Evolutionary conservation across 2,329 filamentous ascomycete genomes (phyloP), one percentile per base, ranked within the genome.

Genomic region (Colletotrichum ledebouriae): DNA sequence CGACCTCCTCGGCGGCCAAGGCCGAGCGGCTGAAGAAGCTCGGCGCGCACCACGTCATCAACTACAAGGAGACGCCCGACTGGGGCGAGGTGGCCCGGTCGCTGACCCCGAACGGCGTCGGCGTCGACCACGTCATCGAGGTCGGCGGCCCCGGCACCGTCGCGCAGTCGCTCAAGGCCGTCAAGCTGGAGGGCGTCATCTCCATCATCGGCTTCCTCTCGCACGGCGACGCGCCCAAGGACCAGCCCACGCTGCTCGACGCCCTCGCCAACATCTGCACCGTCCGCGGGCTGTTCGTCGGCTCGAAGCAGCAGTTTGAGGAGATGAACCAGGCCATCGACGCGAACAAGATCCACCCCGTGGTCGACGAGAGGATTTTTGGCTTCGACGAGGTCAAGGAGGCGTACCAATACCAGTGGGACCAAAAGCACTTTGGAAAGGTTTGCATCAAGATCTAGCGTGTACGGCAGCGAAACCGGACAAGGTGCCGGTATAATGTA

Each of bases 41-140:
- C 13, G 84, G 84, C 29, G 84, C 83, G 6, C 80, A 84, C 73
- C 80, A 85, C 73, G 78, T 85, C 69, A 78, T 86, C 73, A 85
- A 85, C 77, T 86, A 86, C 78, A 79, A 76, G 55, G 79, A 82
- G 65, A 80, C 79, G 42, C 71, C 76, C 4, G 77, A 80, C 71
- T 85, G 83, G 84, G 84, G 83, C 37, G 75, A 76, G 69, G 79
- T 80, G 57, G 83, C 82, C 29, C 80, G 77, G 74, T 73, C 77
- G 66, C 71, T 85, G 34, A 83, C 80, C 0, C 65, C 65, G 4
- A 77, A 76, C 55, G 84, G 84, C 15, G 74, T 70, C 15, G 83
- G 84, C 46, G 80, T 85, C 22, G 82, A 86, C 74, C 77, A 83
- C 71, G 72, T 86, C 13, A 73, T 86, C 70, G 84, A 86, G 72